Conservation (phyloP, 2,329 filamentous ascomycete species). For the Sarocladiaceae sp. region DNA sequence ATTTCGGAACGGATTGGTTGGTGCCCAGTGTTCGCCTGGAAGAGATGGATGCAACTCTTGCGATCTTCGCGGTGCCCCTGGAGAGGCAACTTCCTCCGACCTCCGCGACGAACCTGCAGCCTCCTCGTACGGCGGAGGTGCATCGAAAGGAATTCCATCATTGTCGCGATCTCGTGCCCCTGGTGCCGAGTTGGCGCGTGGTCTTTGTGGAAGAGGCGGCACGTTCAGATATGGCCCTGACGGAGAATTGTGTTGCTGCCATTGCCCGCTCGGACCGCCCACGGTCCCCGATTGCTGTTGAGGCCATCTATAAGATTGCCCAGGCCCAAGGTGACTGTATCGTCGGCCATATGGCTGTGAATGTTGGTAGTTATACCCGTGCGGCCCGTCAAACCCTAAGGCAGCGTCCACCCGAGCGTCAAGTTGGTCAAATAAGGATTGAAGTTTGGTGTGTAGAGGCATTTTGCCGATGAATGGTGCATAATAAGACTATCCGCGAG, state of each 20-base stretch:
- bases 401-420: background rate
- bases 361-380: background rate
- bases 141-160: background rate
- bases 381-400: background rate
- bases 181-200: background rate
- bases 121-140: background rate
- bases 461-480: too few relatives aligned
- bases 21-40: slow-evolving; percentile 1
- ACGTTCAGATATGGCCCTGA: background rate
- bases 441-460: background rate
- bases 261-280: background rate
- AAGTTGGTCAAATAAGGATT: background rate
- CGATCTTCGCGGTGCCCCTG: too few relatives aligned
- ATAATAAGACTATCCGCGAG: too few relatives aligned
- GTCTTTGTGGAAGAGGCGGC: background rate
- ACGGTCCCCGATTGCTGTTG: background rate
- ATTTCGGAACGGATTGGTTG: background rate
- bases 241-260: background rate
- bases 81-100: too few relatives aligned
- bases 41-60: background rate
- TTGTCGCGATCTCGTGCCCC: background rate
- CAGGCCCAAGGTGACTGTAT: background rate
- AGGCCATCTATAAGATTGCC: background rate
- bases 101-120: background rate
- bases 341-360: background rate